A percentile compares a stretch with the other conserved stretches of the same genome.
Conservation (phyloP, 1,139 yeast species). For the Hansenula anomala region DNA sequence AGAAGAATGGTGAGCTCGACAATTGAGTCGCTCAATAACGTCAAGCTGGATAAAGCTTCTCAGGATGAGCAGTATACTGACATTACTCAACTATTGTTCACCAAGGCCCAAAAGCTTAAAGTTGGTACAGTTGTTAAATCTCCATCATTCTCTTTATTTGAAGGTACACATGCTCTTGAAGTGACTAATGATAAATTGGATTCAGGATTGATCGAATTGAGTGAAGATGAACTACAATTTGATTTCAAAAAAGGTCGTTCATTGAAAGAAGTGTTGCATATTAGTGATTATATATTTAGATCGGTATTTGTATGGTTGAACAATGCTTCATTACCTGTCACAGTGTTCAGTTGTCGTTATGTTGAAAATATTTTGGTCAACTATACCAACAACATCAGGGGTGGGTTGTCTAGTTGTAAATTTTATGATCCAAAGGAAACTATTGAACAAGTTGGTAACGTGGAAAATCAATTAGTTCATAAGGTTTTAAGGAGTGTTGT, state of each 20-base stretch:
- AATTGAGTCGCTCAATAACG: background rate
- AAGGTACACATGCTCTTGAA: conserved; percentile 75
- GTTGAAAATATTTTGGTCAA: conserved; percentile 49
- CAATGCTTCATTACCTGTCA: conserved; percentile 56
- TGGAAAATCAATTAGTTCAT: conserved; percentile 31
- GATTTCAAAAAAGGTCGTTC: conserved; percentile 24
- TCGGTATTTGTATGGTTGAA: conserved; percentile 56
- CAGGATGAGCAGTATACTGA: conserved; percentile 32
- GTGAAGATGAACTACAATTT: conserved; percentile 32
- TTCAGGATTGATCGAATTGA: conserved; percentile 48
- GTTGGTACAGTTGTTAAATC: conserved; percentile 45
- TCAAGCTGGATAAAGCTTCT: background rate
- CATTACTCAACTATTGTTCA: conserved; percentile 37
- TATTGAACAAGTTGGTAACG: conserved; percentile 3
- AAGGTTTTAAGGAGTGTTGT: conserved; percentile 42
- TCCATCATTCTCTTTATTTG: conserved; percentile 52
- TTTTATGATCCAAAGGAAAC: conserved; percentile 14
- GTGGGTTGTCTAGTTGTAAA: conserved; percentile 19
- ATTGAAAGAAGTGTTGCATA: conserved; percentile 36
- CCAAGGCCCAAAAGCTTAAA: conserved; percentile 29
- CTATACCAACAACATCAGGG: conserved; percentile 25
- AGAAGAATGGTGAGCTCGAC: conserved; percentile 1
- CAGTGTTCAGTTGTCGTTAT: conserved; percentile 61
- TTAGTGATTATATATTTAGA: conserved; percentile 42
- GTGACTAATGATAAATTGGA: conserved; percentile 58